phyloP scores from a whole-genome alignment of 768 basidiomycete species.

The Termitomyces sp. region DNA sequence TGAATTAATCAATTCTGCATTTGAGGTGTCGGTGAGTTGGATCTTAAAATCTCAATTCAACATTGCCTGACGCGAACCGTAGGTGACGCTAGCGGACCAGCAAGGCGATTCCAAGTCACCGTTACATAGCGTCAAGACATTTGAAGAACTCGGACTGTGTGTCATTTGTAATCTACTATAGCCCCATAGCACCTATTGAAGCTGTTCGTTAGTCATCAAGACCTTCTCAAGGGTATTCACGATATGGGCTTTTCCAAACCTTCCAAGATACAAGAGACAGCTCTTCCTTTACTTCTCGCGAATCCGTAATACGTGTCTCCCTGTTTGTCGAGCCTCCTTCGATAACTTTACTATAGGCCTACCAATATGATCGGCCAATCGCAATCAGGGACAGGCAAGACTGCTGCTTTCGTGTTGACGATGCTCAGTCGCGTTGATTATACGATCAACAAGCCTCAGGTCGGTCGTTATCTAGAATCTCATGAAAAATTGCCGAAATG shows the following conservation, averaged over 20 bases:
- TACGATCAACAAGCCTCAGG: slow-evolving; percentile 78
- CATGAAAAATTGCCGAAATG: background rate
- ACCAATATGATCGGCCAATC: slow-evolving; percentile 99
- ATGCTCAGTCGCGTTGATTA: slow-evolving; percentile 96
- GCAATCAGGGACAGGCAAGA: slow-evolving; percentile 98
- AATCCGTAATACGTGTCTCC: slow-evolving; percentile 60
- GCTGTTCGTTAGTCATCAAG: slow-evolving; percentile 54
- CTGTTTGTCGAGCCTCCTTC: background rate
- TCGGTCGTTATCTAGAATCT: slow-evolving; percentile 20
- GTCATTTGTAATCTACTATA: slow-evolving; percentile 24
- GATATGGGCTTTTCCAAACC: slow-evolving; percentile 96
- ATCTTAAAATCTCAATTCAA: background rate
- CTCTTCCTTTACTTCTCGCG: slow-evolving; percentile 82
- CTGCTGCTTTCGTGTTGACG: slow-evolving; percentile 95
- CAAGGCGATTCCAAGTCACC: slow-evolving; percentile 97
- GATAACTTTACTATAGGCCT: slow-evolving; percentile 51
- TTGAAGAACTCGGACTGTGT: slow-evolving; percentile 93
- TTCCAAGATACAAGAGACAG: slow-evolving; percentile 98
- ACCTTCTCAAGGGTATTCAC: slow-evolving; percentile 91
- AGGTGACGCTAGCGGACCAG: slow-evolving; percentile 97
- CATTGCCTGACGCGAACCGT: slow-evolving; percentile 1
- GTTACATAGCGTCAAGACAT: slow-evolving; percentile 87
- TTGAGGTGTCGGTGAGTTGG: slow-evolving; percentile 67
- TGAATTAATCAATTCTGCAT: slow-evolving; percentile 75
- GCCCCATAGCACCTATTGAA: background rate